Evolutionary conservation across 2,329 filamentous ascomycete species (phyloP), one percentile per base, ranked within the genome.

Genomic region (Monilinia aucupariae): DNA sequence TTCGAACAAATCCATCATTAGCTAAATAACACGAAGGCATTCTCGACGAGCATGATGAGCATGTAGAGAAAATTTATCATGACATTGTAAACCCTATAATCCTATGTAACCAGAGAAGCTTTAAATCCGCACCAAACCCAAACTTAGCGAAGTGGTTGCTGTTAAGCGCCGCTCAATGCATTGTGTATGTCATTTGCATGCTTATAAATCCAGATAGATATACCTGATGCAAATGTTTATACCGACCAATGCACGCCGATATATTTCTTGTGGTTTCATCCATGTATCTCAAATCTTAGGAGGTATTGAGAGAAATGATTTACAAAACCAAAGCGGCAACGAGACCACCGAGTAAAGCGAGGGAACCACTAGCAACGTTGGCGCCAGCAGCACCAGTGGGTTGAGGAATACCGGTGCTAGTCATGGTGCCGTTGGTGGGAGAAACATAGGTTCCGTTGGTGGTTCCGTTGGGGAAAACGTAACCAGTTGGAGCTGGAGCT

Each of bases 41-140:
- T 22, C 17, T 45, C 13, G 17, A 45, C 22, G 27, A 20, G 15
- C 15, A n/a, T 17, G 27, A 56, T 45, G 53, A 20, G 39, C 45
- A 56, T 34, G 53, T 56, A 56, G 20, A 56, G 45, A 27, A 56
- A 56, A 41, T 56, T 45, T 56, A 56, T 56, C 53, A 56, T 47
- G 13, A 56, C 53, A 56, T 56, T 56, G 39, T 47, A n/a, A 8
- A 47, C 41, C 53, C 53, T 45, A 47, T 56, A 56, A 56, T 25
- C 53, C 20, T 45, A 30, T 56, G n/a, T 47, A 34, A 47, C 39
- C 41, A 56, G 54, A 56, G 54, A 47, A 58, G 54, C 54, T 58
- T 58, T 47, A 47, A 55, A 55, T 47, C 27, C 41, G 20, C 53
- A 56, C 41, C 41, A 30, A 47, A 55, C 32, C 37, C 41, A 34